Base-by-base conservation (phyloP, 768 basidiomycete genomes). In the Asterophora lycoperdoides region DNA sequence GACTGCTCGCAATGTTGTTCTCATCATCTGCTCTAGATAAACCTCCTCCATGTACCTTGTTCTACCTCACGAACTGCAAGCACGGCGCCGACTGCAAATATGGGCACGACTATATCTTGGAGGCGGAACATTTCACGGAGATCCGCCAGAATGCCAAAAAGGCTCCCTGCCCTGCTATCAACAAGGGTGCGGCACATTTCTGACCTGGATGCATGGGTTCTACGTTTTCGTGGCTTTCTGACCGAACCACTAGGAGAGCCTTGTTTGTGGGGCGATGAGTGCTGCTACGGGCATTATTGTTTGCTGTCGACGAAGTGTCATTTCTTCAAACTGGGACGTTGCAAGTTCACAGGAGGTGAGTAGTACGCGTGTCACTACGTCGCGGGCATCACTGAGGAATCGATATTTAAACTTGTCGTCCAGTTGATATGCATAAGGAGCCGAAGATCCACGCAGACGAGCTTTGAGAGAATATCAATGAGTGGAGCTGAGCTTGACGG, bases 41-140 rank as follows among this genome's bases (percentile, higher is more conserved):
- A 57, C 83, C 83, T 1, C 76, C 84, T 18, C 83, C 84, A 13
- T 85, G 84, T 60, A 84, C 81, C 14, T 64, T 82, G 42, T 83
- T 80, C 64, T 85, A 84, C 60, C 68, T 85, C 20, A 73, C 78
- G 26, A 72, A 69, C 40, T 85, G 84, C 69, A 79, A 80, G 58
- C 75, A 76, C 47, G 81, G 79, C 13, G 59, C 66, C 8, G 72
- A 74, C 19, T 86, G 83, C 60, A 78, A 74, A 64, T 85, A 79
- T 51, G 77, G 64, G 11, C 83, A 86, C 49, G 77, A 86, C 56
- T 85, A 84, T 57, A 51, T 79, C 28, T 64, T 85, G 5, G 70
- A 76, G 19, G 67, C 67, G 3, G 78, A 83, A 38, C 71, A 85
- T 50, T 77, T 75, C 49, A 61, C 67, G 44, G 74, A 79, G 61